Conservation (phyloP, 345 rosid species). For the Gossypium thurberi region DNA sequence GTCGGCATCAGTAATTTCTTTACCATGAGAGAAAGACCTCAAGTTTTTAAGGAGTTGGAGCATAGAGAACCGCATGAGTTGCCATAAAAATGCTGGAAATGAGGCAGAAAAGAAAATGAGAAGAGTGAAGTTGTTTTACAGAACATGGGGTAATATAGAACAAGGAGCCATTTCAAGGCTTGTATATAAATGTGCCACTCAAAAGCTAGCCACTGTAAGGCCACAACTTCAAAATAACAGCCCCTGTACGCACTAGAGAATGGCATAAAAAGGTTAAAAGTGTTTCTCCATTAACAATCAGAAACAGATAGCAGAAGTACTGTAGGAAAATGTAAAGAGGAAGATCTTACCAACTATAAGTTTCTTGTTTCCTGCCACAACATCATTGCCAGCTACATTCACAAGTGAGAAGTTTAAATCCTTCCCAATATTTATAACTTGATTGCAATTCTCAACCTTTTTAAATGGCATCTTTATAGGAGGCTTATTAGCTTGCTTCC, state of each 20-base stretch:
- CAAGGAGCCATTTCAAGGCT: not conserved
- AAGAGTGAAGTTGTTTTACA: slow-evolving; percentile 1
- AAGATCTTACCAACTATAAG: slow-evolving; percentile 54
- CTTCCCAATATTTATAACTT: slow-evolving; percentile 72
- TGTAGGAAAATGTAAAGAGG: not conserved
- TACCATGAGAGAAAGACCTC: slow-evolving; percentile 82
- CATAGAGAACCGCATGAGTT: slow-evolving; percentile 93
- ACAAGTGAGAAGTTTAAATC: slow-evolving; percentile 76
- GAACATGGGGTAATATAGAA: not conserved
- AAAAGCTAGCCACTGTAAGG: not conserved
- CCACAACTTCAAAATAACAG: not conserved
- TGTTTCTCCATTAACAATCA: not conserved
- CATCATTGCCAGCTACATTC: slow-evolving; percentile 94
- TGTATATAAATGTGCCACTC: not conserved
- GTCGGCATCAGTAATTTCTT: slow-evolving; percentile 83
- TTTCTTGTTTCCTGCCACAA: slow-evolving; percentile 89
- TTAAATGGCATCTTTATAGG: slow-evolving; percentile 92
- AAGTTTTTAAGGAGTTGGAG: slow-evolving; percentile 89
- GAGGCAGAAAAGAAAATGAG: slow-evolving; percentile 10
- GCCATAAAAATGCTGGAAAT: slow-evolving; percentile 80
- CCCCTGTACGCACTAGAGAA: not conserved
- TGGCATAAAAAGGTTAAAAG: not conserved
- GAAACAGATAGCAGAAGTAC: not conserved
- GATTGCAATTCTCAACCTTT: slow-evolving; percentile 88
- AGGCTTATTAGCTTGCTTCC: slow-evolving; percentile 80